Conservation (phyloP, 306 rosid genomes). For the Oemleria cerasiformis region DNA sequence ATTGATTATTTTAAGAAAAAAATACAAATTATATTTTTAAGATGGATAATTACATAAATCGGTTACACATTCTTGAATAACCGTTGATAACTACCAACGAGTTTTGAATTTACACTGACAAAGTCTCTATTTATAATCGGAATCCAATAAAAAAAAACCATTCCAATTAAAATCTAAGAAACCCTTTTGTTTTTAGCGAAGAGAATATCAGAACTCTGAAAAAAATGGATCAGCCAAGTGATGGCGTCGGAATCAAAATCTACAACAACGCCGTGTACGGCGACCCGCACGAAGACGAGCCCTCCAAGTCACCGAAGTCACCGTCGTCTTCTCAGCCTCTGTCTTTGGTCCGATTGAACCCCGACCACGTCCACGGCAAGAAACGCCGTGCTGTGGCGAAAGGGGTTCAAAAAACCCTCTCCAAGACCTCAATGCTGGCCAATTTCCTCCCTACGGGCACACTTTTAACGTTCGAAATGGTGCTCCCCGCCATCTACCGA, state of each 20-base stretch:
- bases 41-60: neutral
- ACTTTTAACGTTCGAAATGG: slow-evolving; percentile 75
- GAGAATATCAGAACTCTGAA: neutral
- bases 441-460: slow-evolving; percentile 88
- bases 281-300: slow-evolving; percentile 16
- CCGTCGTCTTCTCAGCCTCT: neutral
- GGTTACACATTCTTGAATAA: neutral
- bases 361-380: slow-evolving; percentile 17
- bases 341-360: slow-evolving; percentile 10
- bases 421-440: slow-evolving; percentile 60
- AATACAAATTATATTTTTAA: too few species aligned
- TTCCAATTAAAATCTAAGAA: neutral
- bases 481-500: slow-evolving; percentile 63
- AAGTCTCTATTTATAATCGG: neutral
- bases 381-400: slow-evolving; percentile 64
- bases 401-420: slow-evolving; percentile 72
- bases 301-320: slow-evolving; percentile 20
- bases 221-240: slow-evolving; percentile 5
- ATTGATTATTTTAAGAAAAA: neutral
- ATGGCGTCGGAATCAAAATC: slow-evolving; percentile 54
- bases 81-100: neutral
- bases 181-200: neutral
- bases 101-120: neutral
- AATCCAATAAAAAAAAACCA: neutral
- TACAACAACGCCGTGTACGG: slow-evolving; percentile 35